Conservation (phyloP, 2,329 filamentous ascomycete species). For the Xylariaceae sp. region DNA sequence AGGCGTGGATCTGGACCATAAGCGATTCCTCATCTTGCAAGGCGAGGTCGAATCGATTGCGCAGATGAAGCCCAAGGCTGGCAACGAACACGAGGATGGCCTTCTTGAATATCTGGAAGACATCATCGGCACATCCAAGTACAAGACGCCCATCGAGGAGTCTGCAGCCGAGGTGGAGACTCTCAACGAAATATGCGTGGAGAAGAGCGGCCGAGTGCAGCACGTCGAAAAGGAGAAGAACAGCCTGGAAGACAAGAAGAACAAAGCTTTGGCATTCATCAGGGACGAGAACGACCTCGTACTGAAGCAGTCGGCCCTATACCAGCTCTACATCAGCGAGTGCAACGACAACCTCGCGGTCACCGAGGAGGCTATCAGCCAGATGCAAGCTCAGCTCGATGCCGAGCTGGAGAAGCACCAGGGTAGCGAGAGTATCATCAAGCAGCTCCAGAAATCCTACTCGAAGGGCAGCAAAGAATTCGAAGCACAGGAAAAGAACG, state of each 20-base stretch:
- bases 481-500: constrained; percentile 74
- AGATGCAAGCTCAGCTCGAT: constrained; percentile 83
- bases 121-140: constrained; percentile 97
- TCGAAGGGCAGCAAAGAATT: constrained; percentile 77
- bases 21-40: constrained; percentile 94
- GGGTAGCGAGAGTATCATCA: constrained; percentile 85
- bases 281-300: constrained; percentile 89
- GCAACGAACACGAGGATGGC: constrained; percentile 91
- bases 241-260: constrained; percentile 89
- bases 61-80: constrained; percentile 97
- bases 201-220: constrained; percentile 92
- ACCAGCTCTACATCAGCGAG: constrained; percentile 85
- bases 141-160: constrained; percentile 95
- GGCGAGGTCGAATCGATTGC: constrained; percentile 98
- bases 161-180: constrained; percentile 83
- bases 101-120: constrained; percentile 95
- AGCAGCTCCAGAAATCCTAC: constrained; percentile 79
- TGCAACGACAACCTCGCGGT: constrained; percentile 85
- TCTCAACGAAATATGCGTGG: constrained; percentile 88
- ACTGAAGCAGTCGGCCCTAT: constrained; percentile 83
- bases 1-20: constrained; percentile 94
- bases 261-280: constrained; percentile 84
- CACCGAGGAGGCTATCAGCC: constrained; percentile 81
- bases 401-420: constrained; percentile 87
- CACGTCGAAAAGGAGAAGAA: constrained; percentile 98